Base-by-base conservation (phyloP, 148 eudicot species). In the Rhododendron kiyosumense region DNA sequence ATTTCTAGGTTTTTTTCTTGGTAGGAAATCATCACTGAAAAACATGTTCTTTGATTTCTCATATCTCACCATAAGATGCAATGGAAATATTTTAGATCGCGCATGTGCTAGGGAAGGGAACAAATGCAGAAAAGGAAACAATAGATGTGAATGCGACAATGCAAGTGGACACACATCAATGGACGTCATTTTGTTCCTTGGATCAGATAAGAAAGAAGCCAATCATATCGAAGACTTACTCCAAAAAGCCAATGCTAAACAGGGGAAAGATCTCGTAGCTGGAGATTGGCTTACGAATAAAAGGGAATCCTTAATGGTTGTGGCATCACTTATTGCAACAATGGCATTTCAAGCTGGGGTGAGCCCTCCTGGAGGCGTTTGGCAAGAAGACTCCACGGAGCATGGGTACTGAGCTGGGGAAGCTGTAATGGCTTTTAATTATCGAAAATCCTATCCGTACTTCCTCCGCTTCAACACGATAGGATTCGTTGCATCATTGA, bases 311-410 rank as follows among this genome's bases (percentile, higher is more conserved):
- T 34, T 88, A 41, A 88, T 91, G 87, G 86, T 91, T 15, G 91
- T 87, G n/a, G 90, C 92, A 6, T 87, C 90, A 4, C 86, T 91
- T 3, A 86, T 91, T 0, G 92, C 92, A 9, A 83, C 91, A 38
- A 87, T 89, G 77, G 88, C 91, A 4, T 89, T 89, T 67, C 91
- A 91, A 49, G 90, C 84, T 4, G 90, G 87, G 3, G 86, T 86
- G 13, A 89, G 65, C 48, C 92, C 91, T 49, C 92, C 92, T 0
- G 84, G 92, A 28, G 89, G 92, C 20, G 89, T 87, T 5, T 91
- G 91, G 92, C 90, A 89, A 41, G 91, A 36, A 3, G 3, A 36
- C 38, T 36, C 38, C 38, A 3, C 38, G 2, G n/a, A n/a, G n/a
- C n/a, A n/a, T n/a, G n/a, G n/a, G n/a, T 36, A 36, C 38, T 3